phyloP scores from a whole-genome alignment of 768 basidiomycete genomes.

The Termitomyces sp. region DNA sequence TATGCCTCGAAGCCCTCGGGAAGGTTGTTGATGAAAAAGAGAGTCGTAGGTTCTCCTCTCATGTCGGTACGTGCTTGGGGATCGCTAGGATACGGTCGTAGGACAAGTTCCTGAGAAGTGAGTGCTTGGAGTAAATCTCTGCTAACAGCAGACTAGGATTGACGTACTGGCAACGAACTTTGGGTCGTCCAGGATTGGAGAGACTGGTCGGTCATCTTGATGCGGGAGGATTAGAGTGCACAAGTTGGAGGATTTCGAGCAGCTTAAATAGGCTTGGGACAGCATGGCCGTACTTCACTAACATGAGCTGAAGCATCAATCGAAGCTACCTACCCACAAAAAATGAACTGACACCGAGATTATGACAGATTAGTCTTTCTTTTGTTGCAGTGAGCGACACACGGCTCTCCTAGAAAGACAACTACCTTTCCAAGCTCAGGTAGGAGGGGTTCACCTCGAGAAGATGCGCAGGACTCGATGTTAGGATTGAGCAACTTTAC shows the following conservation, averaged over 20 bases:
- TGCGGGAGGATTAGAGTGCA: neutral
- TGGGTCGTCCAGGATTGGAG: too few species aligned
- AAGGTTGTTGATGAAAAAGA: neutral
- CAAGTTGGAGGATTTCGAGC: neutral
- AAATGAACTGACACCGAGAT: neutral
- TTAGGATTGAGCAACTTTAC: neutral
- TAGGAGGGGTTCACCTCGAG: too few species aligned
- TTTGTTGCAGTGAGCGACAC: neutral
- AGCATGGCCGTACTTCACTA: neutral
- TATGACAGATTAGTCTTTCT: too few species aligned
- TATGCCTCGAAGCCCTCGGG: rapidly evolving
- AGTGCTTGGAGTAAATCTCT: neutral
- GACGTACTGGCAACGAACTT: neutral
- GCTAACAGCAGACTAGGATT: neutral
- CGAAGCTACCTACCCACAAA: neutral
- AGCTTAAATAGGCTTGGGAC: neutral
- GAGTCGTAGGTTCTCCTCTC: neutral
- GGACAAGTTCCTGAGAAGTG: neutral
- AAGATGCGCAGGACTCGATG: neutral
- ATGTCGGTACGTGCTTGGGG: neutral
- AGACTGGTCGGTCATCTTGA: too few species aligned
- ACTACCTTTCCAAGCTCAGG: neutral
- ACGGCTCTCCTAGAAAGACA: neutral
- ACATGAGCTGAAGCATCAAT: too few species aligned
- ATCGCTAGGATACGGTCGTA: neutral